Percentiles rank a stretch among this genome's conserved stretches.
Conservation (phyloP, 1,139 yeast species). For the Hansenula lynferdii region DNA sequence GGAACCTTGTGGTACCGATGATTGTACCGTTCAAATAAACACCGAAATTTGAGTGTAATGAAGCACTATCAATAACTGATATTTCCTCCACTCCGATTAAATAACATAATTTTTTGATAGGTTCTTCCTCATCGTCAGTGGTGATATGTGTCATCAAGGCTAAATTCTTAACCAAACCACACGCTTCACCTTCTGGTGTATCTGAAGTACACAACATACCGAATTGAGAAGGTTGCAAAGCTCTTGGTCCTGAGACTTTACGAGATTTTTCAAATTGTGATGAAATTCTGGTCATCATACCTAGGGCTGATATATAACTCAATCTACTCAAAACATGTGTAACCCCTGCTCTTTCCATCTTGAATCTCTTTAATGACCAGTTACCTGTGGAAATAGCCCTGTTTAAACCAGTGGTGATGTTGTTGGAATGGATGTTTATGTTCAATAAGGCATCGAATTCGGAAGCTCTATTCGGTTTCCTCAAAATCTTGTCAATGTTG, state of each 20-base stretch:
- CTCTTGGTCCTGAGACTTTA: conserved; percentile 98
- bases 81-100: conserved; percentile 89
- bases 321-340: conserved; percentile 91
- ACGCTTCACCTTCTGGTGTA: conserved; percentile 99
- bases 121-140: conserved; percentile 95
- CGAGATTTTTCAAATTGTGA: conserved; percentile 97
- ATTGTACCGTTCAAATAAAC: conserved; percentile 92
- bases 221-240: conserved; percentile 97
- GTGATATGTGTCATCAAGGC: conserved; percentile 99
- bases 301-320: conserved; percentile 90
- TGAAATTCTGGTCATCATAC: conserved; percentile 99
- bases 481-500: conserved; percentile 86
- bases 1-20: conserved; percentile 84
- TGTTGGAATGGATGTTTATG: conserved; percentile 85
- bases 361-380: conserved; percentile 97
- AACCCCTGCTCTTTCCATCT: conserved; percentile 99
- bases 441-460: conserved; percentile 92
- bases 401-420: conserved; percentile 90
- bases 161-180: conserved; percentile 95
- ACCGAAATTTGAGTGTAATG: conserved; percentile 78
- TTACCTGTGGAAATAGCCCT: conserved; percentile 98
- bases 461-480: conserved; percentile 90
- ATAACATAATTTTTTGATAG: conserved; percentile 71
- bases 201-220: conserved; percentile 99
- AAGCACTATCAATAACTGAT: conserved; percentile 74